Percentiles rank a stretch among this genome's conserved stretches.
Conservation (phyloP, 352 stramenopile species). For the Phytophthora boehmeriae region DNA sequence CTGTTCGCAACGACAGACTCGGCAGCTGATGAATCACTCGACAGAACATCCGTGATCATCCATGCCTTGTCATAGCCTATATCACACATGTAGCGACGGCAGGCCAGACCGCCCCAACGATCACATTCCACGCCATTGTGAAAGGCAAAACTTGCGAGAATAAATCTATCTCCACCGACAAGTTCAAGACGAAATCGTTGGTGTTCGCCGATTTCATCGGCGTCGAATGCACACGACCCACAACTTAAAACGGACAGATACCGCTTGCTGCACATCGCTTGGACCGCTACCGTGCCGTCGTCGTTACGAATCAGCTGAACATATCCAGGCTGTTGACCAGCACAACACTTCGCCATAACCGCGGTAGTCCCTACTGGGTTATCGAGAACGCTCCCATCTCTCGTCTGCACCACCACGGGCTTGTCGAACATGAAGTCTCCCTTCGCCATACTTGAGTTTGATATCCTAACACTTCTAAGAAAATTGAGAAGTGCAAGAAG, state of each 20-base stretch:
- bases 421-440: not conserved
- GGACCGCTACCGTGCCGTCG: not conserved
- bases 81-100: not conserved
- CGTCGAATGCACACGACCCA: not conserved
- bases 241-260: not conserved
- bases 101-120: not conserved
- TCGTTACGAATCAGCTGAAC: not conserved
- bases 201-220: not conserved
- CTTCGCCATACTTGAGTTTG: not conserved
- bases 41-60: not conserved
- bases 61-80: not conserved
- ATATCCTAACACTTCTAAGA: not conserved
- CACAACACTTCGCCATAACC: not conserved
- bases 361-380: not conserved
- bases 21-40: not conserved
- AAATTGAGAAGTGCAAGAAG: slow-evolving; percentile 1
- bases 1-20: not conserved
- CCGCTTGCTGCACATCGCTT: not conserved
- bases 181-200: not conserved
- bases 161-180: not conserved
- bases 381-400: not conserved
- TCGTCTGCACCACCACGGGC: not conserved
- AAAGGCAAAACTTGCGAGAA: too few relatives aligned
- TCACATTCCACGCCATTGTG: not conserved
- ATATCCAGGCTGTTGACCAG: not conserved